Evolutionary conservation across 352 stramenopile genomes (phyloP).

Genomic region (Peronospora farinosa): DNA sequence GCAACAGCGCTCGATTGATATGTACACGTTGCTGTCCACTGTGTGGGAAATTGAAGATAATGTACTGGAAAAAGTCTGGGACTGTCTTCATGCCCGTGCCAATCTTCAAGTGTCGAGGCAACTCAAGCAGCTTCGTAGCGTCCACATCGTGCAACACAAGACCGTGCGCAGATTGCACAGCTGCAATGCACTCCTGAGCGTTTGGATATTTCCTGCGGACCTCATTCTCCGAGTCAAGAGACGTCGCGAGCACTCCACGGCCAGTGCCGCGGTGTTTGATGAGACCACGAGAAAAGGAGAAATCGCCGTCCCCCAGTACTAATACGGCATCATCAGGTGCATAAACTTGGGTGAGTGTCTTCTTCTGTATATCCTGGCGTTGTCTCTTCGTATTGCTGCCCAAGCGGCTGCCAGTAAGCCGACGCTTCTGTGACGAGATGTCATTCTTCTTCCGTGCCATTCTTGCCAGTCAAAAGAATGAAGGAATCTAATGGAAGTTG

Average conservation of each 20-base stretch:
- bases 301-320: conserved; percentile 80
- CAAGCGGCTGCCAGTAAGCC: not conserved
- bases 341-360: conserved; percentile 36
- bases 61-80: conserved; percentile 66
- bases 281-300: conserved; percentile 72
- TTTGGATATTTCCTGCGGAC: conserved; percentile 78
- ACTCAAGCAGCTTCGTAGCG: conserved; percentile 63
- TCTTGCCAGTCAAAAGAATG: conserved; percentile 31
- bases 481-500: conserved; percentile 4
- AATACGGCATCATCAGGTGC: conserved; percentile 48
- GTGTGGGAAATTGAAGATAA: conserved; percentile 89
- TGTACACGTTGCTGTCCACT: conserved; percentile 84
- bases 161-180: conserved; percentile 35
- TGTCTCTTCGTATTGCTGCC: conserved; percentile 29
- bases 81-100: conserved; percentile 18
- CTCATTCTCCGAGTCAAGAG: conserved; percentile 60
- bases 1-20: conserved; percentile 72
- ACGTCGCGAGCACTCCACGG: conserved; percentile 58
- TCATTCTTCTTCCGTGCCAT: conserved; percentile 40
- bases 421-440: conserved; percentile 16
- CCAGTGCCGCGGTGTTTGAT: conserved; percentile 57
- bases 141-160: conserved; percentile 74
- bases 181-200: conserved; percentile 57
- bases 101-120: conserved; percentile 33
- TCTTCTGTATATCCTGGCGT: conserved; percentile 7